These are phyloP conservation scores for Paraconiothyrium sp. DNA, from an alignment of 2,329 filamentous ascomycete genomes.

Conservation along the genomic window DNA sequence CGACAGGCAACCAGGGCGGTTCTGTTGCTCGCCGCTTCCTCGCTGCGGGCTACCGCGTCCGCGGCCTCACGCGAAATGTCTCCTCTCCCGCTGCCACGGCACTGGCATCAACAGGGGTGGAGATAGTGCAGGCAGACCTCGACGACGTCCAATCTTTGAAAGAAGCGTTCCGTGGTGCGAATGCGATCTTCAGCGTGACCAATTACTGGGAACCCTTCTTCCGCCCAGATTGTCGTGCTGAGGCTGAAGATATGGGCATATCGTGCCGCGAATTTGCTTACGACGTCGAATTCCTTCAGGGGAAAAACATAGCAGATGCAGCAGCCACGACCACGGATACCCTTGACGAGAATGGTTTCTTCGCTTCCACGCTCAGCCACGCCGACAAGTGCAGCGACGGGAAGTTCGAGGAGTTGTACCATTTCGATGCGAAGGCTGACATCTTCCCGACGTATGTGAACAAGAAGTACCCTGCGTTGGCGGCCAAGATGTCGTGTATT, in stretches of 20 bases:
- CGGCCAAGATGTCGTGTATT: conserved; percentile 31
- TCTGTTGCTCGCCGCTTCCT: conserved; percentile 44
- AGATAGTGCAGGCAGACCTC: conserved; percentile 49
- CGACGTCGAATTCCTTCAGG: conserved; percentile 38
- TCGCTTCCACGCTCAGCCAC: conserved; percentile 28
- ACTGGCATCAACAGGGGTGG: conserved; percentile 46
- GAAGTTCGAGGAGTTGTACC: conserved; percentile 31
- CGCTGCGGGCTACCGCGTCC: conserved; percentile 60
- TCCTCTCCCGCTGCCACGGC: conserved; percentile 22
- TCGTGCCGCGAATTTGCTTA: conserved; percentile 32
- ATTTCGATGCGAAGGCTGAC: conserved; percentile 42
- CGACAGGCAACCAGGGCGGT: conserved; percentile 39
- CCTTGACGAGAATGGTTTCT: conserved; percentile 32
- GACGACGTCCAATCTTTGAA: conserved; percentile 44
- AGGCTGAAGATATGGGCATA: conserved; percentile 28
- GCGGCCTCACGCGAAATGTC: conserved; percentile 57
- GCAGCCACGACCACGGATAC: conserved; percentile 27
- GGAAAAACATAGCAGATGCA: conserved; percentile 41
- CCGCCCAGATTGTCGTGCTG: conserved; percentile 24
- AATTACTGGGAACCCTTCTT: conserved; percentile 41
- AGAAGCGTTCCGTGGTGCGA: conserved; percentile 49
- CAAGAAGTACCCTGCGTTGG: conserved; percentile 27
- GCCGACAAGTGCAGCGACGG: conserved; percentile 37
- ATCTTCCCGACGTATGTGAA: conserved; percentile 29
- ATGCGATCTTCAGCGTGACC: conserved; percentile 52